Evolutionary conservation across 768 basidiomycete genomes (phyloP), one percentile per base, ranked within the genome.

Genomic region (Lactifluus pinguis): DNA sequence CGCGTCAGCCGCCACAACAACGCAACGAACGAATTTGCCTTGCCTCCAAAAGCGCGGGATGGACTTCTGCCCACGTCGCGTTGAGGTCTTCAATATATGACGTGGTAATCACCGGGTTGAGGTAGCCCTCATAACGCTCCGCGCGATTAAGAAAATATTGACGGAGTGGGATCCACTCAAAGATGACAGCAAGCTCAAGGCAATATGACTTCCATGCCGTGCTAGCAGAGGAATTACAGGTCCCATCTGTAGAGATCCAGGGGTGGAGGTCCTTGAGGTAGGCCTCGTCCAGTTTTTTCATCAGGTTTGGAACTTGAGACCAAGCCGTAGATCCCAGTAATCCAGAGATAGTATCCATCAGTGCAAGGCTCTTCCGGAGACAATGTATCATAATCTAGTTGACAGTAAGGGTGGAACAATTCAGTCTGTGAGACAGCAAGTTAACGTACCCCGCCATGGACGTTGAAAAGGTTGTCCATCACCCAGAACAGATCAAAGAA

Each of bases 371-470:
- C 17, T 53, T 34, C 32, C 17, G 45, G 32, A 62, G 58, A 39
- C 57, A 60, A 38, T 60, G 17, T 25, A 53, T 42, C 49, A 62
- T 10, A 25, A 62, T 54, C 61, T 60, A 48, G 15, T 13, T 9
- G 0, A 34, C 34, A 1, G 19, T 60, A 6, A 60, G 51, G 48
- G 29, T 13, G 44, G 17, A 19, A 0, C 4, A 3, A 50, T 6
- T 30, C 49, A 17, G 9, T 21, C 34, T 8, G 21, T 21, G 36
- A 36, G 3, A 6, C 8, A 11, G 25, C 10, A 15, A 5, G 10
- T 30, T 29, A 14, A 25, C 61, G 10, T 38, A 54, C 61, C 52
- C 61, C 61, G 39, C 61, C 61, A 44, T 62, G 61, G 15, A 62
- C 21, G 52, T 60, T 36, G 32, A 62, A 50, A 11, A 62, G 30